Conservation (phyloP, 768 basidiomycete species). For the Coprinellus micaceus region DNA sequence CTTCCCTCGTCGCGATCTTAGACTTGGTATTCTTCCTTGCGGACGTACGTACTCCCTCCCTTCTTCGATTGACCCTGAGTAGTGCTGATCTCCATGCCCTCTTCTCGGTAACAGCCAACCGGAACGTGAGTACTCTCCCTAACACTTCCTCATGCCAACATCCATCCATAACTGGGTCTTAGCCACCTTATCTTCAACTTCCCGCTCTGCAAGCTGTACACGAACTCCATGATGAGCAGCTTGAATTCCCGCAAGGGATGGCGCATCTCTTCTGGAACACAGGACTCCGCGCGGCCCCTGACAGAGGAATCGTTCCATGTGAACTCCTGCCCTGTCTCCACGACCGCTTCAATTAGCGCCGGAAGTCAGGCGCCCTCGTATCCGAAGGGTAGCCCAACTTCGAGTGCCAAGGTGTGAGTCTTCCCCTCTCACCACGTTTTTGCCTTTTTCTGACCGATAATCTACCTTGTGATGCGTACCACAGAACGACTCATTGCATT, state of each 20-base stretch:
- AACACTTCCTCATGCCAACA: background rate
- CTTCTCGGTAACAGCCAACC: slow-evolving; percentile 1
- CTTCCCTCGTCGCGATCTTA: slow-evolving; percentile 17
- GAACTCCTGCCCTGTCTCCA: background rate
- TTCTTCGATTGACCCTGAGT: background rate
- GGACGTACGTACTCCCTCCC: slow-evolving; percentile 16
- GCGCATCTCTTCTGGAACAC: slow-evolving; percentile 13
- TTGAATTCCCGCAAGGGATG: slow-evolving; percentile 33
- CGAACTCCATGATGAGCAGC: slow-evolving; percentile 39
- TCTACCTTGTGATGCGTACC: background rate
- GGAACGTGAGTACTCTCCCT: slow-evolving; percentile 11
- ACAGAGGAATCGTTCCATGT: background rate
- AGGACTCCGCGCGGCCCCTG: slow-evolving; percentile 2
- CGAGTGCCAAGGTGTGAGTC: background rate
- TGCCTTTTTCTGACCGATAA: background rate
- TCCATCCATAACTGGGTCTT: background rate
- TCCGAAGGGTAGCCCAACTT: background rate
- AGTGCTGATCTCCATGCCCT: background rate
- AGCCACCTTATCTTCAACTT: slow-evolving; percentile 39
- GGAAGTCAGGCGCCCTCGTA: background rate
- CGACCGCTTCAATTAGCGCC: background rate
- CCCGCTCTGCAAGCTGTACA: slow-evolving; percentile 39
- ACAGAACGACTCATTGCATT: background rate
- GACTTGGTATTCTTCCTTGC: slow-evolving; percentile 20
- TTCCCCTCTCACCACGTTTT: background rate